Evolutionary conservation across 2,329 filamentous ascomycete species (phyloP), one percentile per base, ranked within the genome.

Genomic region (Microsporum audouinii): DNA sequence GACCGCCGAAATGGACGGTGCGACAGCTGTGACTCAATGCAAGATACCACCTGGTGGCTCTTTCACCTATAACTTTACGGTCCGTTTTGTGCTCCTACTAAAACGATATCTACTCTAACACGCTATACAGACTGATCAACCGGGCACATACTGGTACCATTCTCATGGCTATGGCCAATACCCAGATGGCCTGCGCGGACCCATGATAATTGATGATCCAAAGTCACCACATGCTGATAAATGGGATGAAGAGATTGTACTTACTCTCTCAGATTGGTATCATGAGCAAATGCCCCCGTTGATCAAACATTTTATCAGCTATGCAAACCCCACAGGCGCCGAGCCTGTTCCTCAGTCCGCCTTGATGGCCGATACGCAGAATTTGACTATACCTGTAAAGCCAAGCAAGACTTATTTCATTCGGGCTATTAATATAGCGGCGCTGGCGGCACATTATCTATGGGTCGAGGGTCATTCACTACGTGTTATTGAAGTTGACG

Each of bases 241-340:
- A 38, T 83, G 82, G 61, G 82, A 86, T 60, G 77, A 85, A 63
- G 84, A 88, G 71, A 65, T 82, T 23, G 71, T 84, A 33, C 68
- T 88, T 27, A 84, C 82, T 1, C 74, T 88, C 4, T 85, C 84
- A 0, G 86, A 88, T 71, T 84, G 85, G 85, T 88, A 88, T 67
- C 86, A 88, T 64, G 74, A 79, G 36, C 73, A 81, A 65, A 79
- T 82, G 73, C 73, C 74, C 3, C 67, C 65, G 12, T 71, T 82
- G 5, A 71, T 80, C 60, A 68, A 72, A 2, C 63, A 71, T 34
- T 83, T 82, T 67, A 71, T 83, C 59, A 77, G 71, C 57, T 66
- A 76, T 49, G 69, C 75, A 61, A 82, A 82, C 61, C 78, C 77
- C 2, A 77, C 77, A n/a, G 82, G 80, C 7, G 78, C 78, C 3